Evolutionary conservation across 805 yeast genomes (phyloP).

Genomic region (Zygotorulaspora chibaensis): DNA sequence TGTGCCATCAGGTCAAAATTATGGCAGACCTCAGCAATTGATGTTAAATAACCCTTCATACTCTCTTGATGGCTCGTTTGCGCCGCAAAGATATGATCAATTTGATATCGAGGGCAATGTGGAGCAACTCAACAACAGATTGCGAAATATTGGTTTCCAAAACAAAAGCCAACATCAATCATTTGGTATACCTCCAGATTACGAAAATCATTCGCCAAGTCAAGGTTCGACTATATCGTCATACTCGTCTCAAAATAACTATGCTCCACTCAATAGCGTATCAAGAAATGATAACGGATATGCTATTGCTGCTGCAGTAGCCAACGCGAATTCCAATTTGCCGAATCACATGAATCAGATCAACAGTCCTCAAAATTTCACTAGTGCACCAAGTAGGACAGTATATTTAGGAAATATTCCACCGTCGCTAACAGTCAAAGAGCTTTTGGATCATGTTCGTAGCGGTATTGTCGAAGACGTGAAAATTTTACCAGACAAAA

Average conservation of each 20-base stretch:
- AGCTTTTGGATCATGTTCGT: constrained; percentile 82
- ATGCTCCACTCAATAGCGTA: not conserved
- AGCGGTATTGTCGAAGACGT: constrained; percentile 84
- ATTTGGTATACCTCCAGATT: constrained; percentile 10
- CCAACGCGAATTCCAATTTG: constrained; percentile 22
- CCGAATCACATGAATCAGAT: constrained; percentile 18
- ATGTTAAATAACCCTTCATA: not conserved
- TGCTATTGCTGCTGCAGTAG: constrained; percentile 25
- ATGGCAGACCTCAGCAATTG: not conserved
- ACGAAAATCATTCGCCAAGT: constrained; percentile 12
- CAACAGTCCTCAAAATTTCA: constrained; percentile 33
- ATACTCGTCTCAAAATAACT: constrained; percentile 8
- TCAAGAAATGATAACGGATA: constrained; percentile 5
- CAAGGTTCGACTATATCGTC: constrained; percentile 17
- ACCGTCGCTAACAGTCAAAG: constrained; percentile 70
- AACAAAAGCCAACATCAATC: constrained; percentile 4
- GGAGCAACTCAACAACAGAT: not conserved
- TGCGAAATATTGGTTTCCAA: not conserved
- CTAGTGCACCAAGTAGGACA: constrained; percentile 68
- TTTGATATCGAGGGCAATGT: not conserved
- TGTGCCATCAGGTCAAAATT: not conserved
- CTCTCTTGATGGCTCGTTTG: not conserved
- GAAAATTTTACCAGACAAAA: constrained; percentile 72
- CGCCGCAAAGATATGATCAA: not conserved
- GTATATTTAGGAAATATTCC: constrained; percentile 90